phyloP scores from a whole-genome alignment of 2,329 filamentous ascomycete genomes.

The Endocalyx cinctus region DNA sequence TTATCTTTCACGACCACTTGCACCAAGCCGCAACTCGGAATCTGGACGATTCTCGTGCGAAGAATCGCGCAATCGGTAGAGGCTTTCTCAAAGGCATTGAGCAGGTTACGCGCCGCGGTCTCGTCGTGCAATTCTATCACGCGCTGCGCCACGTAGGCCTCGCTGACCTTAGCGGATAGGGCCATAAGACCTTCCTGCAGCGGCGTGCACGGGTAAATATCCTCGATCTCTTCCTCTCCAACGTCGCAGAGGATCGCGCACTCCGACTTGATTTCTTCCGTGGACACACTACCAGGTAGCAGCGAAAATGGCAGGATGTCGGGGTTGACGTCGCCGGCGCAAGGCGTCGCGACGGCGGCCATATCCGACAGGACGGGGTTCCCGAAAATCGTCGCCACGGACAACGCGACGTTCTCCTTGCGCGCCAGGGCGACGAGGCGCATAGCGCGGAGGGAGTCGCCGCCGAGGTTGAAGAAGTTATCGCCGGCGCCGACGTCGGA shows the following conservation, averaged over 20 bases:
- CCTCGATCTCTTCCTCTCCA: slow-evolving; percentile 34
- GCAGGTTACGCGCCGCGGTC: slow-evolving; percentile 32
- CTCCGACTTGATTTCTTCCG: slow-evolving; percentile 30
- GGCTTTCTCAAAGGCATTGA: slow-evolving; percentile 38
- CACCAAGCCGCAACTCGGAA: slow-evolving; percentile 37
- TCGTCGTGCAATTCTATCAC: slow-evolving; percentile 37
- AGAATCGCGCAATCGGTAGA: slow-evolving; percentile 37
- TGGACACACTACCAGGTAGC: slow-evolving; percentile 29
- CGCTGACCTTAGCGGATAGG: slow-evolving; percentile 44
- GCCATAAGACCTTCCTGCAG: slow-evolving; percentile 52
- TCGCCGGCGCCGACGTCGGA: slow-evolving; percentile 24
- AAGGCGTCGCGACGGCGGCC: slow-evolving; percentile 31
- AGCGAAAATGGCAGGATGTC: slow-evolving; percentile 36
- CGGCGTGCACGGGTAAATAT: slow-evolving; percentile 51
- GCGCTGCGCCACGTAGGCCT: slow-evolving; percentile 48
- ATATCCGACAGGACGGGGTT: slow-evolving; percentile 39
- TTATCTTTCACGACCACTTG: slow-evolving; percentile 42
- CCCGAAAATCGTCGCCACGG: slow-evolving; percentile 42
- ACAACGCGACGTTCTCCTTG: slow-evolving; percentile 33
- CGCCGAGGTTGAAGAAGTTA: slow-evolving; percentile 27
- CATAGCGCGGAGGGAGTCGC: slow-evolving; percentile 51
- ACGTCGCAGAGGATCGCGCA: slow-evolving; percentile 37
- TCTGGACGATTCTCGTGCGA: slow-evolving; percentile 45
- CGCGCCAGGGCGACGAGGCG: slow-evolving; percentile 41
- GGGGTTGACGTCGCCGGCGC: slow-evolving; percentile 17